Percentiles rank a stretch among this genome's conserved stretches.
These are phyloP conservation scores for Pseudogymnoascus sp. DNA, from an alignment of 2,329 filamentous ascomycete species.

Conservation along the genomic window DNA sequence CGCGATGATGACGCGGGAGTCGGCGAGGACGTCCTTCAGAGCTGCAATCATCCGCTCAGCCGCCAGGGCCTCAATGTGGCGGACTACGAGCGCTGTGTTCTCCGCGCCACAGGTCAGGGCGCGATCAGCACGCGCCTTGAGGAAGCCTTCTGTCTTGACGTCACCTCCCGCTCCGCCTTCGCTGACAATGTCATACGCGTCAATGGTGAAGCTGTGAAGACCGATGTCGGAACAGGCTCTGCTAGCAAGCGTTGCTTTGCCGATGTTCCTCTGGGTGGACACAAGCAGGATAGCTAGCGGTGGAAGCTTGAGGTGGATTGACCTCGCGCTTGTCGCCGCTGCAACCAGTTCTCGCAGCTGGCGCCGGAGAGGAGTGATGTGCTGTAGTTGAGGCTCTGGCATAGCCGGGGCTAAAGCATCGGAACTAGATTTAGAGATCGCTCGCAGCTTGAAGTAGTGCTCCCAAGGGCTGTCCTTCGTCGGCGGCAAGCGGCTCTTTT, in stretches of 20 bases:
- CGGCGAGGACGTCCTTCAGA: slow-evolving; percentile 74
- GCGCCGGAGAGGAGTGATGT: slow-evolving; percentile 55
- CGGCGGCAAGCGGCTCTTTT: slow-evolving; percentile 72
- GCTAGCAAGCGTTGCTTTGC: slow-evolving; percentile 73
- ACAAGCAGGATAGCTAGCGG: slow-evolving; percentile 81
- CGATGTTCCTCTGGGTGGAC: slow-evolving; percentile 88
- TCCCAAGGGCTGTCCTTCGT: slow-evolving; percentile 74
- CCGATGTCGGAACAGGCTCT: slow-evolving; percentile 82
- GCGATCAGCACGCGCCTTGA: slow-evolving; percentile 80
- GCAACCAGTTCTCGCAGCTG: slow-evolving; percentile 78
- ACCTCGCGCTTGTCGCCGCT: slow-evolving; percentile 79
- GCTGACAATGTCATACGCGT: slow-evolving; percentile 90
- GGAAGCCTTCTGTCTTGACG: slow-evolving; percentile 85
- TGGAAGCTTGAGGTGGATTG: slow-evolving; percentile 79
- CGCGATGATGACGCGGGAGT: slow-evolving; percentile 76
- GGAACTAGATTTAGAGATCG: slow-evolving; percentile 45
- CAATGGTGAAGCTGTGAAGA: slow-evolving; percentile 79
- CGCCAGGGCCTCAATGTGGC: slow-evolving; percentile 83
- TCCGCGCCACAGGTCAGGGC: slow-evolving; percentile 82
- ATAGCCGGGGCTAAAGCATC: slow-evolving; percentile 32
- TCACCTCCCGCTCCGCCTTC: slow-evolving; percentile 83
- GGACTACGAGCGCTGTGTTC: slow-evolving; percentile 76
- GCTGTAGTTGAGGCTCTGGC: slow-evolving; percentile 40
- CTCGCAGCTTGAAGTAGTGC: slow-evolving; percentile 77
- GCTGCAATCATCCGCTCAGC: slow-evolving; percentile 84